phyloP scores from a whole-genome alignment of 148 eudicot species.

The Rhododendron williamsianum region DNA sequence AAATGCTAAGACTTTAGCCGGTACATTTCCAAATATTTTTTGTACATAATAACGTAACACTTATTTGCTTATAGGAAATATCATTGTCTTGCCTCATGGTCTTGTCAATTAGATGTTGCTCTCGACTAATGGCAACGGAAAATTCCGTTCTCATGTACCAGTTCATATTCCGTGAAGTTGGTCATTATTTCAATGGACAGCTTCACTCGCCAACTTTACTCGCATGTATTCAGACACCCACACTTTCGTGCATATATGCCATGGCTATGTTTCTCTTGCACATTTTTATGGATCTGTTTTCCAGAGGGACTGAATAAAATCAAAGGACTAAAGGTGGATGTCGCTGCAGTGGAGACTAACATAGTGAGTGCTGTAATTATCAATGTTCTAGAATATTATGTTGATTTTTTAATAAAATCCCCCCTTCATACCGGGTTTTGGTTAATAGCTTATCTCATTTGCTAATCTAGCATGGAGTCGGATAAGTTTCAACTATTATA shows the following conservation, averaged over 20 bases:
- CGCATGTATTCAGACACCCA: background rate
- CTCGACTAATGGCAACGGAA: background rate
- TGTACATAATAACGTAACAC: background rate
- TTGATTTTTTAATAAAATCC: background rate
- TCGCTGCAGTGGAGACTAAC: constrained; percentile 75
- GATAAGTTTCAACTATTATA: background rate
- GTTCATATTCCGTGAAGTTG: background rate
- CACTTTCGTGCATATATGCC: background rate
- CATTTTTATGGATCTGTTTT: background rate
- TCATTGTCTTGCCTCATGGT: background rate
- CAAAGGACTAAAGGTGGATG: constrained; percentile 67
- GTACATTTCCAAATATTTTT: constrained; percentile 20
- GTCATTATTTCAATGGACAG: background rate
- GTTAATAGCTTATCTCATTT: background rate
- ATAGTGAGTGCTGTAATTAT: constrained; percentile 51
- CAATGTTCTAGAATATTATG: background rate
- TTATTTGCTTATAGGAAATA: background rate
- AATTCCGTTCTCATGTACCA: background rate
- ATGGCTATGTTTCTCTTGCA: constrained; percentile 7
- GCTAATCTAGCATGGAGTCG: background rate
- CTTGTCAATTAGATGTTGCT: background rate
- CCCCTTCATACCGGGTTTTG: background rate
- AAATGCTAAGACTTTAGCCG: constrained; percentile 80
- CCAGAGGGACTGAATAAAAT: constrained; percentile 76
- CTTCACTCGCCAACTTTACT: background rate